phyloP scores from a whole-genome alignment of 2,329 filamentous ascomycete species.

The Aspergillus sp. region DNA sequence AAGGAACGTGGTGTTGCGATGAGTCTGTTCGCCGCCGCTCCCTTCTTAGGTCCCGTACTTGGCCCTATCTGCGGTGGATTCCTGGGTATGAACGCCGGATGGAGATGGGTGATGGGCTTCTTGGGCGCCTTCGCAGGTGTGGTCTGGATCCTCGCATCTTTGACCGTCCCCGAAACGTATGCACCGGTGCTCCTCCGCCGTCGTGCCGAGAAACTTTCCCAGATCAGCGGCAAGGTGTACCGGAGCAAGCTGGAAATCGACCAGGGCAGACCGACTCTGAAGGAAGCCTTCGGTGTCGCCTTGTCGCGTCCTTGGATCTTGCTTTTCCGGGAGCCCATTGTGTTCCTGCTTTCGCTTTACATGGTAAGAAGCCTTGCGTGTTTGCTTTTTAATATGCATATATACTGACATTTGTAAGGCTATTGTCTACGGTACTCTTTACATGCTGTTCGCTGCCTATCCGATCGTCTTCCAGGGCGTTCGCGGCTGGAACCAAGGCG shows the following conservation, averaged over 20 bases:
- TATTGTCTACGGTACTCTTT: slow-evolving; percentile 16
- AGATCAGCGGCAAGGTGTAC: slow-evolving; percentile 46
- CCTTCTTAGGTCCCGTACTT: slow-evolving; percentile 60
- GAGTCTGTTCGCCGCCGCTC: slow-evolving; percentile 64
- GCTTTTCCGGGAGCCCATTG: slow-evolving; percentile 10
- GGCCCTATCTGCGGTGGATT: slow-evolving; percentile 66
- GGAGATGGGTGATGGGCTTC: slow-evolving; percentile 66
- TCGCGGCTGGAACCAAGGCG: slow-evolving; percentile 42
- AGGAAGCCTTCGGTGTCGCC: slow-evolving; percentile 40
- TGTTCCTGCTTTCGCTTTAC: slow-evolving; percentile 12
- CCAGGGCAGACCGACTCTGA: slow-evolving; percentile 36
- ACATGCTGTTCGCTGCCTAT: slow-evolving; percentile 18
- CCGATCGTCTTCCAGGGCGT: slow-evolving; percentile 14
- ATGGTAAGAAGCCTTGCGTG: slow-evolving; percentile 18
- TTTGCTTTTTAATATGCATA: not conserved
- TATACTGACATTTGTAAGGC: slow-evolving; percentile 3
- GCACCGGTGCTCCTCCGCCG: slow-evolving; percentile 47
- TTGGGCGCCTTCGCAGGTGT: slow-evolving; percentile 61
- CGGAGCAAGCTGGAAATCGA: slow-evolving; percentile 31
- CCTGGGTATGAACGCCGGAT: slow-evolving; percentile 59
- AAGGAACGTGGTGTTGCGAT: slow-evolving; percentile 56
- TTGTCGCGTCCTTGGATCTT: slow-evolving; percentile 44
- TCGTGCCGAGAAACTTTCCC: slow-evolving; percentile 44
- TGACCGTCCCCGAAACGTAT: slow-evolving; percentile 32
- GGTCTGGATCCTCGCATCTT: slow-evolving; percentile 41